Evolutionary conservation across 1,284 basidiomycete species (phyloP).

Genomic region (Coriolopsis trogii): DNA sequence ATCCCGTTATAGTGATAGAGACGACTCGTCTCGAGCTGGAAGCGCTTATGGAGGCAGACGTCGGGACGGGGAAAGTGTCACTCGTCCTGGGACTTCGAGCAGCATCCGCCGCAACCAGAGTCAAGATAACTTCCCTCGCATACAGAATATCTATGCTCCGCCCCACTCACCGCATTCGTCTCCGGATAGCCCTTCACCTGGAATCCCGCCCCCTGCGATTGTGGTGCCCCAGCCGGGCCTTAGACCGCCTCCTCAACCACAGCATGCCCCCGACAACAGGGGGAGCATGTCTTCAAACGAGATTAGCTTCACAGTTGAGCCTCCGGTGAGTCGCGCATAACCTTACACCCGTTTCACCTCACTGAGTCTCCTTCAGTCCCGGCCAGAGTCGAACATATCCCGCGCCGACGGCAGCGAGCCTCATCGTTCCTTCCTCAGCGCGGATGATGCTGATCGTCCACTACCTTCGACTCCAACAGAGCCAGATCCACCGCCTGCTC

Average conservation of each 20-base stretch:
- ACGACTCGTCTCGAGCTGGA: not conserved
- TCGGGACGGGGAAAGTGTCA: not conserved
- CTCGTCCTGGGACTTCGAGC: not conserved
- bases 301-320: constrained; percentile 16
- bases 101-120: constrained; percentile 1
- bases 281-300: constrained; percentile 28
- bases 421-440: constrained; percentile 18
- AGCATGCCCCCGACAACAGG: constrained; percentile 10
- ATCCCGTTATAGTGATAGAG: too few relatives aligned
- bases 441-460: constrained; percentile 19
- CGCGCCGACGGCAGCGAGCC: constrained; percentile 9
- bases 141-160: constrained; percentile 23
- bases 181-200: constrained; percentile 14
- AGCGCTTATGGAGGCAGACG: not conserved
- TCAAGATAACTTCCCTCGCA: constrained; percentile 8
- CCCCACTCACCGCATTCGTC: constrained; percentile 27
- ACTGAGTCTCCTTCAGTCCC: constrained; percentile 9
- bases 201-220: constrained; percentile 9
- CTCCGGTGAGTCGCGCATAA: constrained; percentile 21
- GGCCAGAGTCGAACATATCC: constrained; percentile 23
- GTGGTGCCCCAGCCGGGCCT: constrained; percentile 16
- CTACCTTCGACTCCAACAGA: constrained; percentile 14
- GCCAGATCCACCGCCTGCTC: constrained; percentile 6
- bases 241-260: constrained; percentile 9
- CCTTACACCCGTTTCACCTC: too few relatives aligned